These are phyloP conservation scores for Selaginella tamariscina DNA, from an alignment of 75 land plant genomes.

Conservation along the genomic window DNA sequence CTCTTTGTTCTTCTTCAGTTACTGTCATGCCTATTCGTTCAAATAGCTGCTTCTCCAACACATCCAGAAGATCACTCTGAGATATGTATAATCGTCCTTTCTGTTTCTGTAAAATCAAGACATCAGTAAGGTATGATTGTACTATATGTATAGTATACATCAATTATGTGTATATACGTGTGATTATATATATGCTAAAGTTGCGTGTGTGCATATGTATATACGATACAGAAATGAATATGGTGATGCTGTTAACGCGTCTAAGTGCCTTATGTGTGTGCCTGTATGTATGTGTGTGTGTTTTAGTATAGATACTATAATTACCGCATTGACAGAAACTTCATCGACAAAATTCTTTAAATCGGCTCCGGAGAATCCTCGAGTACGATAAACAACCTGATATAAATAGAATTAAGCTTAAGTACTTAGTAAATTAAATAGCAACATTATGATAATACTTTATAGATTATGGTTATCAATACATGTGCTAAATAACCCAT, in stretches of 20 bases:
- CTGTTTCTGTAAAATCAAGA: slow-evolving; percentile 40
- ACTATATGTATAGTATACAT: too few relatives aligned
- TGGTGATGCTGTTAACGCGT: too few relatives aligned
- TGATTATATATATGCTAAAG: too few relatives aligned
- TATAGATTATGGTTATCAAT: background rate
- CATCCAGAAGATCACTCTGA: slow-evolving; percentile 83
- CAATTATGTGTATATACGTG: too few relatives aligned
- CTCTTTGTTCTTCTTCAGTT: slow-evolving; percentile 79
- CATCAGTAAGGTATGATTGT: too few relatives aligned
- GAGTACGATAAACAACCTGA: slow-evolving; percentile 92
- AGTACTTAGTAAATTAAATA: background rate
- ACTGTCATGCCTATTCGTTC: slow-evolving; percentile 83
- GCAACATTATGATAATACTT: background rate
- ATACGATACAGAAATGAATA: too few relatives aligned
- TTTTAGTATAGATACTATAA: too few relatives aligned
- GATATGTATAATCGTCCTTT: slow-evolving; percentile 53
- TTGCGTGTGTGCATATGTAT: too few relatives aligned
- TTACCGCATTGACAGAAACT: slow-evolving; percentile 65
- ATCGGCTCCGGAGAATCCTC: slow-evolving; percentile 96
- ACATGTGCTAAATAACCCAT: background rate
- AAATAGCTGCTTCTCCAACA: slow-evolving; percentile 81
- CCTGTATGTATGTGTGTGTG: too few relatives aligned
- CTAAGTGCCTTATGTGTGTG: too few relatives aligned
- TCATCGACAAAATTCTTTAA: slow-evolving; percentile 82
- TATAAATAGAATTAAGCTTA: background rate